Conservation (phyloP, 257 asterid genomes). For the Linaria vulgaris region DNA sequence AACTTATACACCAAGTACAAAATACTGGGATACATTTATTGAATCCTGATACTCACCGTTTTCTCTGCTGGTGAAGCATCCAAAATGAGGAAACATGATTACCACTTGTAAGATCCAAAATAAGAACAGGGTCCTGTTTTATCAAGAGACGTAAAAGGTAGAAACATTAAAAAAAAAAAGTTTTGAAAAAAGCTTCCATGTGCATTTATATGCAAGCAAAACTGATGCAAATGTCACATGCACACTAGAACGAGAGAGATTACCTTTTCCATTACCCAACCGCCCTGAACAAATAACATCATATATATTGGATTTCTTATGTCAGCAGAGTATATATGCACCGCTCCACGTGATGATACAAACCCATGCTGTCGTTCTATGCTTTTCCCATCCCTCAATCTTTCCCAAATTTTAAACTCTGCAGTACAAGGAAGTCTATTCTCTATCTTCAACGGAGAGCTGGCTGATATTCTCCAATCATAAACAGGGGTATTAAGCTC, state of each 20-base stretch:
- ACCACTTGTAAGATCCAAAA: constrained; percentile 72
- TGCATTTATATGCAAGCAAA: constrained; percentile 10
- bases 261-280: constrained; percentile 98
- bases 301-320: constrained; percentile 79
- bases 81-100: constrained; percentile 89
- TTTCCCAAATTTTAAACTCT: constrained; percentile 78
- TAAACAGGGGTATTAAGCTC: constrained; percentile 84
- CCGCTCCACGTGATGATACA: constrained; percentile 76
- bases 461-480: constrained; percentile 94
- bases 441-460: constrained; percentile 89
- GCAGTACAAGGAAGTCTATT: constrained; percentile 93
- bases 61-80: constrained; percentile 82
- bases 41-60: constrained; percentile 48
- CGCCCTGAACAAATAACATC: constrained; percentile 69
- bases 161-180: constrained; percentile 19
- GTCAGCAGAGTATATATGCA: constrained; percentile 84
- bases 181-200: constrained; percentile 22
- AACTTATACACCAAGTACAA: constrained; percentile 14
- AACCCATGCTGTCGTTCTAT: constrained; percentile 77
- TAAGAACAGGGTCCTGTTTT: constrained; percentile 73
- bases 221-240: constrained; percentile 24
- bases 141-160: constrained; percentile 27
- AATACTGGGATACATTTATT: constrained; percentile 12
- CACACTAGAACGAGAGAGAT: constrained; percentile 22
- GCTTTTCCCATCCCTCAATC: constrained; percentile 64